phyloP scores from a whole-genome alignment of 192 early-diverging fungal species.

The Podila horticola region DNA sequence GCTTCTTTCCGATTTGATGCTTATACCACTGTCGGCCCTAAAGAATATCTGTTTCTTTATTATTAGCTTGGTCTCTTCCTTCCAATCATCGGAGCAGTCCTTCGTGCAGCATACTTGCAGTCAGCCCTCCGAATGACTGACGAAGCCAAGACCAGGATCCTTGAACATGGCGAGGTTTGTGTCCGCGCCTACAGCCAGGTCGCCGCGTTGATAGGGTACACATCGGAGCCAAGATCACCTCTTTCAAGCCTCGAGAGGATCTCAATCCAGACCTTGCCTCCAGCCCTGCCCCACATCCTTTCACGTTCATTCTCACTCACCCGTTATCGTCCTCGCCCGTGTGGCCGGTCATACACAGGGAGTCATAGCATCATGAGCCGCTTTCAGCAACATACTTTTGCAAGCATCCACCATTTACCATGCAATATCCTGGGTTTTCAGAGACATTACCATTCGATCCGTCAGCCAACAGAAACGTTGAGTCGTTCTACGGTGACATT shows the following conservation, averaged over 20 bases:
- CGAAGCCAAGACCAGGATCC: neutral
- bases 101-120: neutral
- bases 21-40: no score
- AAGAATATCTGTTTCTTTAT: neutral
- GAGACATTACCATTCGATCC: no score
- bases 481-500: no score
- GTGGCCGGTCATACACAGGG: neutral
- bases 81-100: neutral
- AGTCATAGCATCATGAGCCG: no score
- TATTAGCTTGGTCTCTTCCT: neutral
- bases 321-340: neutral
- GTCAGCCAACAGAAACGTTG: no score
- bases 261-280: neutral
- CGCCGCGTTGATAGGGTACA: neutral
- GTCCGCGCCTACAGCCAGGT: neutral
- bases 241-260: neutral
- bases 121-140: neutral
- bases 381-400: no score
- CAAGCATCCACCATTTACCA: no score
- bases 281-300: neutral
- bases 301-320: neutral
- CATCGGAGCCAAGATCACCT: neutral
- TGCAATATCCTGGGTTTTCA: no score
- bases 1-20: neutral
- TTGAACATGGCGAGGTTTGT: neutral